A percentile compares a stretch with the other conserved stretches of the same genome.
Conservation (phyloP, 2,329 filamentous ascomycete genomes). For the Beauveria australis region DNA sequence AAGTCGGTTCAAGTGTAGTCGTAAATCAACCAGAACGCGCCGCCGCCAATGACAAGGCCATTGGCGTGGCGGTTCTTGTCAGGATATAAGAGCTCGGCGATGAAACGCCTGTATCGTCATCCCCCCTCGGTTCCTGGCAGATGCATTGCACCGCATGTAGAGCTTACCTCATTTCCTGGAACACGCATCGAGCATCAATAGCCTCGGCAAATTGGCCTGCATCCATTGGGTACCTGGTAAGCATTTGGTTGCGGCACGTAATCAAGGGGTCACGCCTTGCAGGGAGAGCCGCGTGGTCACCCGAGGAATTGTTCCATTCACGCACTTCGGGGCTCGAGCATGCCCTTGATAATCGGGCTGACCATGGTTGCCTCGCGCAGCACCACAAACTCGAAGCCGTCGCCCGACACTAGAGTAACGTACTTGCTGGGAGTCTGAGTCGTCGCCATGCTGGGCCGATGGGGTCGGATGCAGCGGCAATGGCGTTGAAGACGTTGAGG, state of each 20-base stretch:
- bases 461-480: conserved; percentile 6
- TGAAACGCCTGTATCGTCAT: conserved; percentile 30
- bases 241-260: conserved; percentile 14
- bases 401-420: conserved; percentile 66
- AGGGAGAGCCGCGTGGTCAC: conserved; percentile 18
- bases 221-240: conserved; percentile 1
- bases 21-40: conserved; percentile 40
- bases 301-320: conserved; percentile 10
- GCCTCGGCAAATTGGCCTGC: conserved; percentile 59
- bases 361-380: conserved; percentile 61
- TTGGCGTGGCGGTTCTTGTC: conserved; percentile 34
- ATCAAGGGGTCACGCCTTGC: not conserved
- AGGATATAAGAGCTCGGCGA: conserved; percentile 28
- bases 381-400: conserved; percentile 71
- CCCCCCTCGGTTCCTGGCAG: conserved; percentile 12
- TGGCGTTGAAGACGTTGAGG: conserved; percentile 2
- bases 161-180: conserved; percentile 67
- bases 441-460: conserved; percentile 11
- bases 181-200: conserved; percentile 53
- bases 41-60: conserved; percentile 13
- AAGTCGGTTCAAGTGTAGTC: conserved; percentile 60
- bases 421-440: conserved; percentile 47
- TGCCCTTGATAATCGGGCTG: conserved; percentile 65
- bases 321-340: conserved; percentile 61
- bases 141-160: conserved; percentile 9